Conservation (phyloP, 164 flowering plant genomes). For the Macadamia tetraphylla region DNA sequence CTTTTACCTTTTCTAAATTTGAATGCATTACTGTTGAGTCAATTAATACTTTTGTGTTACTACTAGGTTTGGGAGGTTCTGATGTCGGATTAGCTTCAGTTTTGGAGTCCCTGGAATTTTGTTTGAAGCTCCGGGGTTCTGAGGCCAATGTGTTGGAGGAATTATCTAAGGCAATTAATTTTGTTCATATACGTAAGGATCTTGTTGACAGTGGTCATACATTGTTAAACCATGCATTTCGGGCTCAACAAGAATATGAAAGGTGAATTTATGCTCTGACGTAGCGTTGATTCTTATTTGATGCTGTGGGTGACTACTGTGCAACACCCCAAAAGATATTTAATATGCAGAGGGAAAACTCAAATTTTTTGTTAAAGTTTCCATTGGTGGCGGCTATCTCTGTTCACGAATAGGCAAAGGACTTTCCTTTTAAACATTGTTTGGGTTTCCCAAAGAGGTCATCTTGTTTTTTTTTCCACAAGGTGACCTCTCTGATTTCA, state of each 20-base stretch:
- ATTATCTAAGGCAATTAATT: constrained; percentile 77
- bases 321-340: not conserved
- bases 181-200: constrained; percentile 73
- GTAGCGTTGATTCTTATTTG: not conserved
- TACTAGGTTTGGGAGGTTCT: constrained; percentile 76
- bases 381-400: too few species aligned
- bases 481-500: too few species aligned
- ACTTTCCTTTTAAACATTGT: too few species aligned
- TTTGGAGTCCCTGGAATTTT: constrained; percentile 84
- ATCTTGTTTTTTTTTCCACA: too few species aligned
- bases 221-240: constrained; percentile 76
- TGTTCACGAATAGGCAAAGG: too few species aligned
- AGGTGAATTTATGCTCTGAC: constrained; percentile 40
- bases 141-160: constrained; percentile 94
- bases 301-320: not conserved
- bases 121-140: constrained; percentile 90
- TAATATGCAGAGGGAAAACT: too few species aligned
- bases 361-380: too few species aligned
- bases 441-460: too few species aligned
- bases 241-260: constrained; percentile 82
- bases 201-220: constrained; percentile 93
- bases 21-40: not conserved
- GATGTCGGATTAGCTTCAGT: constrained; percentile 89
- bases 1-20: not conserved
- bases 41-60: not conserved